Base-by-base conservation (phyloP, 2,329 filamentous ascomycete species). In the Colletotrichum graminicola region DNA sequence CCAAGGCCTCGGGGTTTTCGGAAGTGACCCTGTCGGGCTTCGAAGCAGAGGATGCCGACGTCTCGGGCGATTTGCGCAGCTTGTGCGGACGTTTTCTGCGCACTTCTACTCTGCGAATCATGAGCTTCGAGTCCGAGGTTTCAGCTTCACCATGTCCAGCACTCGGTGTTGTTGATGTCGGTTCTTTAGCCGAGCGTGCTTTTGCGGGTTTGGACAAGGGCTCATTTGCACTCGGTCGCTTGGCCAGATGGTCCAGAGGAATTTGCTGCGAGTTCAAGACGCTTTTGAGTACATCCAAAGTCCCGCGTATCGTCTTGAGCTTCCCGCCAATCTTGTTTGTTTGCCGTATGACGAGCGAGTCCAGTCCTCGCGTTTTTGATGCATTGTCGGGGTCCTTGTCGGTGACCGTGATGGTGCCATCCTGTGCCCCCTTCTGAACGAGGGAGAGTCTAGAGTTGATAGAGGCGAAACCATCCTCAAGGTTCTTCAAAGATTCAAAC, bases 211-310 rank as follows among this genome's bases (percentile, higher is more conserved):
- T 23, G 26, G 26, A 43, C n/a, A 54, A 16, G 7, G 45, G 23
- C 18, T 45, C 47, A 26, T 60, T 70, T n/a, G 57, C 36, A 21
- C 61, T 66, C 36, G 67, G 43, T 47, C 68, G 52, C 49, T 72
- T 72, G 32, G 54, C 49, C 56, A 74, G 65, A n/a, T 66, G 68
- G 41, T 60, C 65, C 5, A 74, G 62, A 26, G 71, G 52, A 14
- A 74, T 74, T 6, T 73, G 55, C 74, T 80, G 79, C 12, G 75
- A 74, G 41, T 74, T 74, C 43, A 84, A 77, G 32, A 83, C 82
- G 49, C 78, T 80, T 73, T 81, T 80, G 62, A 84, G 73, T 5
- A 82, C 77, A 18, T 76, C 73, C 62, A 84, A 74, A 18, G 82
- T 82, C 21, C 80, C 81, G 51, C 79, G 72, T 12, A 84, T 74